Percentiles rank a stretch among this genome's conserved stretches.
These are phyloP conservation scores for Helotiales sp. DNA, from an alignment of 2,329 filamentous ascomycete genomes.

Conservation along the genomic window DNA sequence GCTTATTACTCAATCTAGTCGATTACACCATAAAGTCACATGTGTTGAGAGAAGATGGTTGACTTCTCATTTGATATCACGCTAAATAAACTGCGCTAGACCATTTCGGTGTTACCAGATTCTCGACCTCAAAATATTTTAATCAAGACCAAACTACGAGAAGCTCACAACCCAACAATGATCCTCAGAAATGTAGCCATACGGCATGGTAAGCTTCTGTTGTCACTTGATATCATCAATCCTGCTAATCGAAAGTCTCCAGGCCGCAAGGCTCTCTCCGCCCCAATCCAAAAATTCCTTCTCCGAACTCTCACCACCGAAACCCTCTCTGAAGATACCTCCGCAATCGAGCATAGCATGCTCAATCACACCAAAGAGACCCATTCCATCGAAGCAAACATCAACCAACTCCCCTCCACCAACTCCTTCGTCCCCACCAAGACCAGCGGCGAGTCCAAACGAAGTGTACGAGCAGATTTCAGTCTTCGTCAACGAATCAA, in stretches of 20 bases:
- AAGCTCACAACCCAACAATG: constrained; percentile 43
- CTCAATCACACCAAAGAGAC: constrained; percentile 23
- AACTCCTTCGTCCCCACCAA: constrained; percentile 16
- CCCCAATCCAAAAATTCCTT: constrained; percentile 40
- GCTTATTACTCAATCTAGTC: too few relatives aligned
- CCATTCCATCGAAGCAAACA: constrained; percentile 23
- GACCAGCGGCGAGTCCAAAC: background rate
- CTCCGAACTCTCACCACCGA: constrained; percentile 41
- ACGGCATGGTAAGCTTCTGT: constrained; percentile 51
- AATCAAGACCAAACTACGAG: constrained; percentile 15
- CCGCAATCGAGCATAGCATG: constrained; percentile 17
- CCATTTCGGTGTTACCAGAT: too few relatives aligned
- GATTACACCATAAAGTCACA: too few relatives aligned
- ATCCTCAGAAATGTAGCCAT: constrained; percentile 54
- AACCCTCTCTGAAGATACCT: constrained; percentile 12
- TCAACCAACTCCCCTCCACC: constrained; percentile 27
- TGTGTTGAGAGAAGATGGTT: too few relatives aligned
- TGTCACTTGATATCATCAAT: background rate
- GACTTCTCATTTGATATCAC: too few relatives aligned
- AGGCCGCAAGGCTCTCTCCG: constrained; percentile 56
- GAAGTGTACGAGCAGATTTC: constrained; percentile 27
- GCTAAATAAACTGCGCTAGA: too few relatives aligned
- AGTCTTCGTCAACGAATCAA: constrained; percentile 38
- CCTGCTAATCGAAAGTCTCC: constrained; percentile 24
- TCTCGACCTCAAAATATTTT: constrained; percentile 31